These are phyloP conservation scores for Dentipellis fragilis DNA, from an alignment of 768 basidiomycete species.

Conservation along the genomic window DNA sequence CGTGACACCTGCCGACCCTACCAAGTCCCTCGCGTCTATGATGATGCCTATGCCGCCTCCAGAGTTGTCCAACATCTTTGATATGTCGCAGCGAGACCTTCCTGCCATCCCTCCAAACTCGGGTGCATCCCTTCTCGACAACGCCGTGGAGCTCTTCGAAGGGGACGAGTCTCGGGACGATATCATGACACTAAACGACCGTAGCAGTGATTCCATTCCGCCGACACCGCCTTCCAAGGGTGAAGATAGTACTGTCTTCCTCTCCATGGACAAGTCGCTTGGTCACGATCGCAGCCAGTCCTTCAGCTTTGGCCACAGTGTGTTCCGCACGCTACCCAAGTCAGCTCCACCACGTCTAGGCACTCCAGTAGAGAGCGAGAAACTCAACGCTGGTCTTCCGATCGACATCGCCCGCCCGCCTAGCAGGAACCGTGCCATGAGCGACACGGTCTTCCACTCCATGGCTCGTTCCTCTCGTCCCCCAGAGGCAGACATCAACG, in stretches of 20 bases:
- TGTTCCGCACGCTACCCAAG: constrained; percentile 43
- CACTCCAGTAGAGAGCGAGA: constrained; percentile 12
- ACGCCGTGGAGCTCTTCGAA: constrained; percentile 27
- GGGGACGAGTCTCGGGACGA: constrained; percentile 16
- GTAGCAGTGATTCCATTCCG: not conserved
- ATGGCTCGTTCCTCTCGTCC: constrained; percentile 32
- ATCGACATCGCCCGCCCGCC: constrained; percentile 7
- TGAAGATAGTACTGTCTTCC: constrained; percentile 1
- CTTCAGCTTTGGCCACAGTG: constrained; percentile 55
- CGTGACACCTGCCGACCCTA: constrained; percentile 7
- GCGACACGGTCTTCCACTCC: constrained; percentile 55
- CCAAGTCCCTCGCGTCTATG: constrained; percentile 15
- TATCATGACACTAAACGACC: too few species aligned
- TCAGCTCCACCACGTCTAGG: constrained; percentile 2
- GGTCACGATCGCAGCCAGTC: constrained; percentile 50
- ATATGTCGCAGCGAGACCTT: constrained; percentile 47
- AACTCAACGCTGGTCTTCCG: not conserved
- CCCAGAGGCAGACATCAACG: constrained; percentile 59
- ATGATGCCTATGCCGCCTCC: constrained; percentile 33
- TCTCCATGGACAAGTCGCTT: constrained; percentile 20
- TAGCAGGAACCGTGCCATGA: constrained; percentile 43
- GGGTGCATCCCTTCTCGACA: constrained; percentile 22
- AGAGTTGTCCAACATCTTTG: constrained; percentile 43
- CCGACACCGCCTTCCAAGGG: constrained; percentile 1
- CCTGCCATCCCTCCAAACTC: constrained; percentile 30